phyloP scores from a whole-genome alignment of 2,329 filamentous ascomycete species.

The Aspergillus sp. region DNA sequence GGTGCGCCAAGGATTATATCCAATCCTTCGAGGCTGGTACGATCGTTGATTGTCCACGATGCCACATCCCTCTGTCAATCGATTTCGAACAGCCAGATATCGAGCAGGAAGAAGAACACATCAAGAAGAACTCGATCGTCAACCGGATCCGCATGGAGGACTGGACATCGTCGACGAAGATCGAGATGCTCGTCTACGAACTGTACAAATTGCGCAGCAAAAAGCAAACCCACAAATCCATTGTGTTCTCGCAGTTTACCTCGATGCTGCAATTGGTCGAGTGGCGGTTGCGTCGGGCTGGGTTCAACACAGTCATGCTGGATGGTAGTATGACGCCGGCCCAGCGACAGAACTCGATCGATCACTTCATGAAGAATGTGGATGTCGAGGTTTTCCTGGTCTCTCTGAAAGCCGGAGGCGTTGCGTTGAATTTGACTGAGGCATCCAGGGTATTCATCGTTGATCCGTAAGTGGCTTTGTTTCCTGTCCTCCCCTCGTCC shows the following conservation, averaged over 20 bases:
- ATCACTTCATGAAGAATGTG: slow-evolving; percentile 92
- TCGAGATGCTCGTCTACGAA: slow-evolving; percentile 91
- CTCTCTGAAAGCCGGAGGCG: slow-evolving; percentile 89
- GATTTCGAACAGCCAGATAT: slow-evolving; percentile 94
- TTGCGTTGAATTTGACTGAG: slow-evolving; percentile 90
- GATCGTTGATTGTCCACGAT: slow-evolving; percentile 65
- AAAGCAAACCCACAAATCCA: slow-evolving; percentile 90
- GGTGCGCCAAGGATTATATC: slow-evolving; percentile 72
- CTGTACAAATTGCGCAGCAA: slow-evolving; percentile 85
- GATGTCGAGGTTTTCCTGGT: slow-evolving; percentile 95
- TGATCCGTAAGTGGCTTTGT: slow-evolving; percentile 63
- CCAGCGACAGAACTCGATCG: slow-evolving; percentile 85
- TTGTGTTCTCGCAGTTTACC: slow-evolving; percentile 95
- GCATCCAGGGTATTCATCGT: slow-evolving; percentile 92
- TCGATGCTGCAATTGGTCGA: slow-evolving; percentile 96
- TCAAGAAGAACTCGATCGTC: slow-evolving; percentile 96
- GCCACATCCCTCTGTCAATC: slow-evolving; percentile 81
- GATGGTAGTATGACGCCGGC: slow-evolving; percentile 95
- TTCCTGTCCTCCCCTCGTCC: not conserved
- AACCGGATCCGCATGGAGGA: slow-evolving; percentile 98
- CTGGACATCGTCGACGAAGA: slow-evolving; percentile 97
- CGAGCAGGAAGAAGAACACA: slow-evolving; percentile 74
- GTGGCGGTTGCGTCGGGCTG: slow-evolving; percentile 91
- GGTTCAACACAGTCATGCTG: slow-evolving; percentile 96
- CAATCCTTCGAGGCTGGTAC: slow-evolving; percentile 60